Conservation (phyloP, 805 yeast genomes). For the Debaryomyces castellii region DNA sequence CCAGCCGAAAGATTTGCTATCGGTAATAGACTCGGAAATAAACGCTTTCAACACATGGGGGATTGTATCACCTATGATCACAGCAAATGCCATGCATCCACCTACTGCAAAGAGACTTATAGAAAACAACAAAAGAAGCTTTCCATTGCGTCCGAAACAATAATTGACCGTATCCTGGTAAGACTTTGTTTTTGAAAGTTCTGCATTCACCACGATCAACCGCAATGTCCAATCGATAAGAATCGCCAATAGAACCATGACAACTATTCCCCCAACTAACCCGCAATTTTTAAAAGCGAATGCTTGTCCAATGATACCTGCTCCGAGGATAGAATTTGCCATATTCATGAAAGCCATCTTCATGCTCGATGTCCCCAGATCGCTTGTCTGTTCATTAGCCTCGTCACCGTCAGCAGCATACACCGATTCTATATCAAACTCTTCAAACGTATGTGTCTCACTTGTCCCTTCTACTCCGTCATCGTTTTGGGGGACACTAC, state of each 20-base stretch:
- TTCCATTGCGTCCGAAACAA: constrained; percentile 77
- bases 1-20: constrained; percentile 40
- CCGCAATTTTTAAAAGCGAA: constrained; percentile 84
- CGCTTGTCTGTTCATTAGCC: constrained; percentile 10
- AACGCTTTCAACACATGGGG: constrained; percentile 82
- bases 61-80: constrained; percentile 91
- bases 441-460: not conserved
- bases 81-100: constrained; percentile 90
- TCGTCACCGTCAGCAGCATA: constrained; percentile 4
- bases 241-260: constrained; percentile 58
- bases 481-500: constrained; percentile 3
- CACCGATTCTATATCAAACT: constrained; percentile 7
- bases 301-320: constrained; percentile 94
- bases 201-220: constrained; percentile 78
- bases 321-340: constrained; percentile 94
- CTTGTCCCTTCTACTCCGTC: not conserved
- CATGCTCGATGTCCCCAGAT: constrained; percentile 43
- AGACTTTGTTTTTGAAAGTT: constrained; percentile 69
- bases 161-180: constrained; percentile 83
- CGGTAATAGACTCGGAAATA: constrained; percentile 46
- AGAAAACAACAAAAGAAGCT: constrained; percentile 62
- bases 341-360: constrained; percentile 94
- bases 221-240: constrained; percentile 87
- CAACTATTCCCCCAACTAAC: constrained; percentile 65
- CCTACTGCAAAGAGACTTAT: constrained; percentile 93